These are phyloP conservation scores for Ceriops zippeliana DNA, from an alignment of 345 rosid species.

Conservation along the genomic window DNA sequence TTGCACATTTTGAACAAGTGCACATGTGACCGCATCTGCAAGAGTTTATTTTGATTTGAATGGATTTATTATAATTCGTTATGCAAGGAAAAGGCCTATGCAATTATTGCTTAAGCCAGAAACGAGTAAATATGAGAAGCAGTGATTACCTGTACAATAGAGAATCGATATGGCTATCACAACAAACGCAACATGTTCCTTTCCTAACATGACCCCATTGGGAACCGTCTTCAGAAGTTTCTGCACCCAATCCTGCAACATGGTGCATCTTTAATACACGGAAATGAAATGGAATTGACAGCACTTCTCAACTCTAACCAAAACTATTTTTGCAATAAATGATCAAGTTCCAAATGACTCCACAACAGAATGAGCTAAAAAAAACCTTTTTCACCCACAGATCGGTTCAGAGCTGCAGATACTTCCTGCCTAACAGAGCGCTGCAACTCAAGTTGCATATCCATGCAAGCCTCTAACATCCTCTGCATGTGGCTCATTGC, in stretches of 20 bases:
- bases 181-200: slow-evolving; percentile 97
- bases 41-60: not conserved
- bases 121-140: not conserved
- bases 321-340: not conserved
- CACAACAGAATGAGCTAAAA: not conserved
- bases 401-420: slow-evolving; percentile 90
- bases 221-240: slow-evolving; percentile 88
- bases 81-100: not conserved
- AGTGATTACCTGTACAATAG: slow-evolving; percentile 76
- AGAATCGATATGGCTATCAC: slow-evolving; percentile 92
- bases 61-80: not conserved
- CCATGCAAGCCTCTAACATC: slow-evolving; percentile 98
- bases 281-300: not conserved
- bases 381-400: slow-evolving; percentile 68
- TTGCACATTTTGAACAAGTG: slow-evolving; percentile 91
- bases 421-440: slow-evolving; percentile 98
- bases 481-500: slow-evolving; percentile 99
- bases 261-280: not conserved
- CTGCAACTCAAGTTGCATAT: slow-evolving; percentile 98
- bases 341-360: not conserved
- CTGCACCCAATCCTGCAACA: slow-evolving; percentile 54
- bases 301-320: not conserved
- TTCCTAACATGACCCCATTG: slow-evolving; percentile 88
- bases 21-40: slow-evolving; percentile 99
- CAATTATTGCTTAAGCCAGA: not conserved